Evolutionary conservation across 1,139 yeast genomes (phyloP).

Genomic region (Oligophagozyma castellii): DNA sequence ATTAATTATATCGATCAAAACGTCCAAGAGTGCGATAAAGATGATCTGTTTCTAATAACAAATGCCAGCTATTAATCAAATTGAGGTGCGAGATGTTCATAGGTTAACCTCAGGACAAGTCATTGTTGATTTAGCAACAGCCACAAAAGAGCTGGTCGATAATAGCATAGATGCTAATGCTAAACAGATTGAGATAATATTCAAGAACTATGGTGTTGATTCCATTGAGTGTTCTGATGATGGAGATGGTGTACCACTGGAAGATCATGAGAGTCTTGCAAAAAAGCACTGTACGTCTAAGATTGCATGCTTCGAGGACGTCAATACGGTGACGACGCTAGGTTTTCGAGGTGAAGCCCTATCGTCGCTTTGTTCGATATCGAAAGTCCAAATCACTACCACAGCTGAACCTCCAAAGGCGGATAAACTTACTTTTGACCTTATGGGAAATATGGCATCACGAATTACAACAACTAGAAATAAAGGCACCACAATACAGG

Average conservation of each 20-base stretch:
- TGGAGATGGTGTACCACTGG: conserved; percentile 54
- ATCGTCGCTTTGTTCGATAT: conserved; percentile 53
- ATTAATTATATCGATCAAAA: too few species aligned
- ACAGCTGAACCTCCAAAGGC: conserved; percentile 49
- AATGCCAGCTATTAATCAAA: conserved; percentile 1
- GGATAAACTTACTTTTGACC: conserved; percentile 36
- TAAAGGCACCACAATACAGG: conserved; percentile 44
- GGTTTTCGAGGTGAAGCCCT: conserved; percentile 86
- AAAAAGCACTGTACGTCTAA: conserved; percentile 74
- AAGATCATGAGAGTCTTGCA: conserved; percentile 52
- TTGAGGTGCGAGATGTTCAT: conserved; percentile 33
- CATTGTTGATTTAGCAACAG: conserved; percentile 60
- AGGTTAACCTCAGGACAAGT: conserved; percentile 88
- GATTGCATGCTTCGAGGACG: conserved; percentile 41
- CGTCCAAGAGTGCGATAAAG: too few species aligned
- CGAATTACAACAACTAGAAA: conserved; percentile 35
- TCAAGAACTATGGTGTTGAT: conserved; percentile 66
- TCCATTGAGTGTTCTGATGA: conserved; percentile 60
- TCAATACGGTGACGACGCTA: conserved; percentile 38
- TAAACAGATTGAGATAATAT: conserved; percentile 47
- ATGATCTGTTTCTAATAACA: too few species aligned
- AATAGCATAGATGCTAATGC: conserved; percentile 75
- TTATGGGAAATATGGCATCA: conserved; percentile 35
- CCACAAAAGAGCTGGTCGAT: conserved; percentile 76
- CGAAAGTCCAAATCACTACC: conserved; percentile 42